Evolutionary conservation across 495 filamentous ascomycete genomes (phyloP).

Genomic region (Bacidia gigantensis): DNA sequence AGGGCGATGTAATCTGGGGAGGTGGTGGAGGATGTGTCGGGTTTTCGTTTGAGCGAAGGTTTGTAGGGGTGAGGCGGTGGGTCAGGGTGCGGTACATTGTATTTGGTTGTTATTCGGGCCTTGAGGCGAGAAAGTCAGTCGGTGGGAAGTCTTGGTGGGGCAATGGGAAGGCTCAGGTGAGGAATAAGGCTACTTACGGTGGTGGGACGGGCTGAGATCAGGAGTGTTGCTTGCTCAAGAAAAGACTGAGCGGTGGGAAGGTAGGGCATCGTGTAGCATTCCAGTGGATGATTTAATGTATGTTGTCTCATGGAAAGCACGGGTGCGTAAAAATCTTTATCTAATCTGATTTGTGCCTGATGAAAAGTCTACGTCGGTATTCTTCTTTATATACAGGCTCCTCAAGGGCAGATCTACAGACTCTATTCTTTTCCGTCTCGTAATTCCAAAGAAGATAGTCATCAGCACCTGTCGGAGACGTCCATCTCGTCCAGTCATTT

Average conservation of each 20-base stretch:
- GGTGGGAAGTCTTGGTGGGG: background rate
- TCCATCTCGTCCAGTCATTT: no score
- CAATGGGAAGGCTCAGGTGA: background rate
- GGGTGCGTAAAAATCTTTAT: no score
- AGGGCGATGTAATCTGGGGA: conserved; percentile 20
- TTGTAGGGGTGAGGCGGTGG: conserved; percentile 20
- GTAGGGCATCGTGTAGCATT: conserved; percentile 42
- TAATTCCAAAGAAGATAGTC: no score
- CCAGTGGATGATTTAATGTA: no score
- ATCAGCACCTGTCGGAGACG: no score
- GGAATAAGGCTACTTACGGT: conserved; percentile 36
- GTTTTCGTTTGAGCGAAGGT: conserved; percentile 10
- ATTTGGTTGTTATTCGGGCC: conserved; percentile 77
- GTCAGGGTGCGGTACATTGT: conserved; percentile 43
- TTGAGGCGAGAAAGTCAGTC: conserved; percentile 21
- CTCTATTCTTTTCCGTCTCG: no score
- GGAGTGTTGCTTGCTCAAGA: conserved; percentile 47
- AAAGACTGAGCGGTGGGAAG: conserved; percentile 46
- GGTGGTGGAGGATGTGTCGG: conserved; percentile 13
- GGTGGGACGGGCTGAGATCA: conserved; percentile 50
- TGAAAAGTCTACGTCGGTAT: no score
- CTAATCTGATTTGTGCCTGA: no score
- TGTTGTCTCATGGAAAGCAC: no score
- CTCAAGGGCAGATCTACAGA: no score
- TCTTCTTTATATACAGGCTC: no score